A percentile compares a stretch with the other conserved stretches of the same genome.
Conservation (phyloP, 2,329 filamentous ascomycete genomes). For the Fusarium sp. region DNA sequence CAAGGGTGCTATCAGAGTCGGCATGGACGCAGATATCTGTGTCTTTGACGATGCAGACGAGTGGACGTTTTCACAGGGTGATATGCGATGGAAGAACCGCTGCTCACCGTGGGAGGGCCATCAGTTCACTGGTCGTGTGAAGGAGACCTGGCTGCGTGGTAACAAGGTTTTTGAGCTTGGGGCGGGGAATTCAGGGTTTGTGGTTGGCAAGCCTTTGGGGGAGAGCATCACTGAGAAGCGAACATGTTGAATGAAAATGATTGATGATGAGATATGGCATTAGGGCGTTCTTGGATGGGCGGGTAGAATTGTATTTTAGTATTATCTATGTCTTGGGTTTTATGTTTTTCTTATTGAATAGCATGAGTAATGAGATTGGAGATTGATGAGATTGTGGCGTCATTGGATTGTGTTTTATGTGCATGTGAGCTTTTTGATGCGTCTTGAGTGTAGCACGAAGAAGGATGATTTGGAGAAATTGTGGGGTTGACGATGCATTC, state of each 20-base stretch:
- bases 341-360: not conserved
- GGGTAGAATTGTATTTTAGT: not conserved
- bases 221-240: conserved; percentile 69
- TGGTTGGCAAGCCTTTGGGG: conserved; percentile 58
- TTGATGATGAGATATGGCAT: conserved; percentile 12
- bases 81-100: conserved; percentile 95
- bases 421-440: conserved; percentile 2
- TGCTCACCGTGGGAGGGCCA: conserved; percentile 91
- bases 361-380: conserved; percentile 20
- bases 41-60: conserved; percentile 87
- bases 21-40: conserved; percentile 90
- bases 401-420: conserved; percentile 13
- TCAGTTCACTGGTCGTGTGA: conserved; percentile 78
- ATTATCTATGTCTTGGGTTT: not conserved
- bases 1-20: conserved; percentile 80
- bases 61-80: conserved; percentile 77
- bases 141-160: conserved; percentile 87
- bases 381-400: conserved; percentile 24
- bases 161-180: conserved; percentile 76
- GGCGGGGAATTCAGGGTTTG: conserved; percentile 61
- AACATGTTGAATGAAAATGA: conserved; percentile 31
- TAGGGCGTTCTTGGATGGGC: not conserved
- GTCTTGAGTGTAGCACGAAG: conserved; percentile 5
- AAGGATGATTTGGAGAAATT: conserved; percentile 30
- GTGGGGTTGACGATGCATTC: conserved; percentile 11